phyloP scores from a whole-genome alignment of 148 eudicot species.

The Oxyria digyna region DNA sequence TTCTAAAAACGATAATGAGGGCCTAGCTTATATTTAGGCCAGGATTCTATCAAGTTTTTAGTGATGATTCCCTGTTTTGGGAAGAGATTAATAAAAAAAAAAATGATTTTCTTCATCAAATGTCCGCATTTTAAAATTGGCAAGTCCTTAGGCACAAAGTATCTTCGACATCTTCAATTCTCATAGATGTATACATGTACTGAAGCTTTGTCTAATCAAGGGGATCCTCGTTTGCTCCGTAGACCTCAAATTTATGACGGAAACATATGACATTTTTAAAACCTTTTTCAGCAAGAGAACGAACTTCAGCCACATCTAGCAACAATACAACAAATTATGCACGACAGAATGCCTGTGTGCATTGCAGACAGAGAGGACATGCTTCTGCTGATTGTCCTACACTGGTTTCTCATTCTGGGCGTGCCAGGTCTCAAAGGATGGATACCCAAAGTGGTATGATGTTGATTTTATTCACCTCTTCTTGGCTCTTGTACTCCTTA shows the following conservation, averaged over 20 bases:
- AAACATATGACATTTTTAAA: background rate
- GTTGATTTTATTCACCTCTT: background rate
- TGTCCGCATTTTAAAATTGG: background rate
- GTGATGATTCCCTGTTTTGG: background rate
- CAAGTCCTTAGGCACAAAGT: background rate
- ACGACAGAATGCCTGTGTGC: conserved; percentile 31
- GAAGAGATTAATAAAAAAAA: background rate
- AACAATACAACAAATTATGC: conserved; percentile 32
- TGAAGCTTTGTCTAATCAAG: background rate
- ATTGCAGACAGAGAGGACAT: conserved; percentile 61
- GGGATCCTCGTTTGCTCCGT: background rate
- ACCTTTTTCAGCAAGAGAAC: conserved; percentile 35
- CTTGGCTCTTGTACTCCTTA: background rate
- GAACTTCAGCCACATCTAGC: conserved; percentile 29
- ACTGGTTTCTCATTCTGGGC: conserved; percentile 36
- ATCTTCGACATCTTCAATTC: background rate
- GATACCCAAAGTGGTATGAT: conserved; percentile 28
- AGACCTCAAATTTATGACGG: background rate
- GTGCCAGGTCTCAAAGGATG: conserved; percentile 34
- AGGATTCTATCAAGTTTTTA: background rate
- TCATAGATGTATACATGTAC: background rate
- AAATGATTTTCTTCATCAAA: background rate
- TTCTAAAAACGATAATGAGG: background rate
- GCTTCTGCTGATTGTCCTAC: conserved; percentile 47
- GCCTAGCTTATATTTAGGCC: background rate